Percentiles rank a stretch among this genome's conserved stretches.
Conservation (phyloP, 2,329 filamentous ascomycete species). For the Talaromyces sp. region DNA sequence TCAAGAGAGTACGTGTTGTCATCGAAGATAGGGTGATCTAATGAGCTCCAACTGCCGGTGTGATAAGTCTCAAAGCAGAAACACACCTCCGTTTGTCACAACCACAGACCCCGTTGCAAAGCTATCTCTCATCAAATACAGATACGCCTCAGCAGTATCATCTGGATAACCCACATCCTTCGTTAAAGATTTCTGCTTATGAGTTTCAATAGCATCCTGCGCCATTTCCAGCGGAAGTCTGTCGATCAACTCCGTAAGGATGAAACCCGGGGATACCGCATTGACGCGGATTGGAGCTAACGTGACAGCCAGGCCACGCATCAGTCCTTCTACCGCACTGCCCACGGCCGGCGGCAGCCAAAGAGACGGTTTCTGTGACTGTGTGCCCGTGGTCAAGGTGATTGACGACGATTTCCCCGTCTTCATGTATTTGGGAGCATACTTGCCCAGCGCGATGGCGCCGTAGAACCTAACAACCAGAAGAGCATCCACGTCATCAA, state of each 20-base stretch:
- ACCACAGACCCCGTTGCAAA: conserved; percentile 33
- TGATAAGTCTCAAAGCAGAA: background rate
- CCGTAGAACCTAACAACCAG: conserved; percentile 31
- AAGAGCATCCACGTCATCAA: conserved; percentile 16
- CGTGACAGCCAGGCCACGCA: conserved; percentile 55
- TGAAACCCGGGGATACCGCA: conserved; percentile 51
- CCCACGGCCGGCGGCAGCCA: conserved; percentile 17
- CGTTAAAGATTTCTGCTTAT: conserved; percentile 14
- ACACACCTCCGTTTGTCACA: conserved; percentile 28
- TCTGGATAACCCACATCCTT: conserved; percentile 34
- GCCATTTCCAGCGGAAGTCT: conserved; percentile 2
- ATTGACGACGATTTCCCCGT: conserved; percentile 43
- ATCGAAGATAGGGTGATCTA: no score
- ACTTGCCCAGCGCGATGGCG: conserved; percentile 48
- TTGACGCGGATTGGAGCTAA: conserved; percentile 61
- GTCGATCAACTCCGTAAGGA: conserved; percentile 34
- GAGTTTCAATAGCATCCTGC: background rate
- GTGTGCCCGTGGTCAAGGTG: conserved; percentile 44
- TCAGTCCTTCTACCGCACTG: conserved; percentile 42
- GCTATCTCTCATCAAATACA: conserved; percentile 38
- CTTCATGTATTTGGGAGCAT: conserved; percentile 42
- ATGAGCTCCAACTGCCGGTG: background rate
- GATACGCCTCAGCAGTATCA: conserved; percentile 44
- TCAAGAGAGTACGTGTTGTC: no score
- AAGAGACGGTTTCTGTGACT: conserved; percentile 26